Evolutionary conservation across 345 rosid genomes (phyloP), one percentile per base, ranked within the genome.

Genomic region (Mercurialis annua): DNA sequence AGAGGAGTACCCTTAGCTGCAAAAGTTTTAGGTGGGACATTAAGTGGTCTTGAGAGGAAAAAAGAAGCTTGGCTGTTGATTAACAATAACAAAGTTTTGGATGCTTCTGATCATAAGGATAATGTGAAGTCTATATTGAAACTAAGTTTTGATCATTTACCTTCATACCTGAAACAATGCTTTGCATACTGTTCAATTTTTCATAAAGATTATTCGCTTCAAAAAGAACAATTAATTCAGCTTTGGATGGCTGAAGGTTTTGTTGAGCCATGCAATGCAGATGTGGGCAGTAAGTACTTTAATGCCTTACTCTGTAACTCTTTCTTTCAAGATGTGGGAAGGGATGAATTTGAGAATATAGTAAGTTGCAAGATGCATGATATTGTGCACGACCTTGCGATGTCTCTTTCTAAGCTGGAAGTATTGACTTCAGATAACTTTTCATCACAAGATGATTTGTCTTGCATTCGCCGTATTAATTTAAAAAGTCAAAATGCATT

Each of bases 381-480:
- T 46, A 33, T 68, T 49, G 27, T 69, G 17, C 77, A 66, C 50
- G 72, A 57, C 56, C 64, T 78, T 62, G 71, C 77, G 1, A 33
- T 21, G 9, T 73, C 57, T 15, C 6, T 78, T 29, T 60, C 67
- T 3, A 66, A 49, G 10, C 24, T 20, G 10, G 70, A 74, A 38
- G 38, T 42, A 23, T 3, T 47, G 51, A 23, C 21, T 29, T 15
- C 31, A 15, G 29, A 23, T 20, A 33, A 0, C 0, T 38, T n/a
- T 60, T 21, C 21, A 0, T 30, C 14, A 3, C n/a, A 33, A 27
- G 1, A 2, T 20, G 4, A 36, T 36, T 36, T 34, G 1, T 56
- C 66, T 56, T 43, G 10, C 36, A 1, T 52, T 57, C 60, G 56
- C 29, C 78, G 44, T 59, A 18, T 59, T 18, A 36, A 59, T 59